Percentiles rank a stretch among this genome's conserved stretches.
Evolutionary conservation across 2,329 filamentous ascomycete genomes (phyloP).

Genomic region (Aspergillus transmontanensis): DNA sequence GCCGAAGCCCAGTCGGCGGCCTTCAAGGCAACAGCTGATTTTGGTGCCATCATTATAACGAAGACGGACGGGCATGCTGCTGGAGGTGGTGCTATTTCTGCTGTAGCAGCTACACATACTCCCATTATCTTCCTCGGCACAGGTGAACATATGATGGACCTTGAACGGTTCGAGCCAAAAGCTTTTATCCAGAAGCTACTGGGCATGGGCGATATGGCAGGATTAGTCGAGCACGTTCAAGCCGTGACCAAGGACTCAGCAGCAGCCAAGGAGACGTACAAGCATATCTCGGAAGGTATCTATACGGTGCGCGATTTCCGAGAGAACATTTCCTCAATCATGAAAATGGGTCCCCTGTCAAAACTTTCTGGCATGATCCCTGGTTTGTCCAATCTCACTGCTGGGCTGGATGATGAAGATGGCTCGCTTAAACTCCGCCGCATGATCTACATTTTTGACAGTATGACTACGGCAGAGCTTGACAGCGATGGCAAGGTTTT

Average conservation of each 20-base stretch:
- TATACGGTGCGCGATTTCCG: slow-evolving; percentile 93
- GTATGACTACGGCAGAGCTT: slow-evolving; percentile 94
- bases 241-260: slow-evolving; percentile 86
- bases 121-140: slow-evolving; percentile 98
- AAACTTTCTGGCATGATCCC: slow-evolving; percentile 99
- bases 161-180: slow-evolving; percentile 89
- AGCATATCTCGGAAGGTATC: slow-evolving; percentile 95
- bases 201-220: slow-evolving; percentile 96
- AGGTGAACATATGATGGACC: slow-evolving; percentile 92
- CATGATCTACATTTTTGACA: slow-evolving; percentile 99
- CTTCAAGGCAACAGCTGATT: slow-evolving; percentile 96
- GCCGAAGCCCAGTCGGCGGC: slow-evolving; percentile 92
- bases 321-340: slow-evolving; percentile 95
- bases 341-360: slow-evolving; percentile 98
- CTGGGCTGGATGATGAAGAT: slow-evolving; percentile 95
- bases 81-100: slow-evolving; percentile 95
- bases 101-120: slow-evolving; percentile 92
- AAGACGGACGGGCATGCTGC: slow-evolving; percentile 97
- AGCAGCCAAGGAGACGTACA: slow-evolving; percentile 88
- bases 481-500: slow-evolving; percentile 95
- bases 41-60: slow-evolving; percentile 97
- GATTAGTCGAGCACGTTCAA: slow-evolving; percentile 94
- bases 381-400: slow-evolving; percentile 89
- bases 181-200: slow-evolving; percentile 92
- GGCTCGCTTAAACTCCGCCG: slow-evolving; percentile 90